Base-by-base conservation (phyloP, 2,329 filamentous ascomycete species). In the Colletotrichum camelliae region DNA sequence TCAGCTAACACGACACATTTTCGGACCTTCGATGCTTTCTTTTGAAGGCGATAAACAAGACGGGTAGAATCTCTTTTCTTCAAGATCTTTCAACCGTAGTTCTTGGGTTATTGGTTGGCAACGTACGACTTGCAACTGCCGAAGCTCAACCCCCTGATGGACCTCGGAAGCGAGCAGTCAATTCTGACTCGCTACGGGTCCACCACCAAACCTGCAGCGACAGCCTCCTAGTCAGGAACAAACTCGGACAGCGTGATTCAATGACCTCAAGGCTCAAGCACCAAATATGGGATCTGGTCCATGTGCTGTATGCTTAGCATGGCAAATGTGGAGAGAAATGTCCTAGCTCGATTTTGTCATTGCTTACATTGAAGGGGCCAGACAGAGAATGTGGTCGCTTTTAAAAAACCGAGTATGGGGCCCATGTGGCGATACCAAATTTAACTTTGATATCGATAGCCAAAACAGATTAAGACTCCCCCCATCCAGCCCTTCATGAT, bases 381-480 rank as follows among this genome's bases (percentile, higher is more conserved):
- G 27, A 31, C 27, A 16, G 43, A 27, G 64, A 33, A 62, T 55
- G 35, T n/a, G 65, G 52, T 68, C 35, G 33, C 39, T 48, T 60
- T 66, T 58, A n/a, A 37, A 37, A 39, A 55, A 8, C n/a, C 18
- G 33, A 12, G 24, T 60, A 33, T 43, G 58, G 60, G 43, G 15
- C 43, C 13, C 18, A 31, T 48, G 48, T 65, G 60, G 43, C 33
- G 29, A 60, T 29, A 39, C 67, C 52, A 70, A 65, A 70, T 65
- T 65, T 70, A 74, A 74, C 66, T 65, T 74, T 48, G 37, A 74
- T 70, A 24, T 70, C 21, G 58, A 74, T 58, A 65, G 66, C 35
- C 72, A 39, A 52, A 43, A 65, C 58, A 70, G 13, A 70, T 70
- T 74, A 70, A 70, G 35, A 15, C 33, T 27, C 27, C 60, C 21